Base-by-base conservation (phyloP, 2,329 filamentous ascomycete species). In the Paracorniculantispora psalliotae region DNA sequence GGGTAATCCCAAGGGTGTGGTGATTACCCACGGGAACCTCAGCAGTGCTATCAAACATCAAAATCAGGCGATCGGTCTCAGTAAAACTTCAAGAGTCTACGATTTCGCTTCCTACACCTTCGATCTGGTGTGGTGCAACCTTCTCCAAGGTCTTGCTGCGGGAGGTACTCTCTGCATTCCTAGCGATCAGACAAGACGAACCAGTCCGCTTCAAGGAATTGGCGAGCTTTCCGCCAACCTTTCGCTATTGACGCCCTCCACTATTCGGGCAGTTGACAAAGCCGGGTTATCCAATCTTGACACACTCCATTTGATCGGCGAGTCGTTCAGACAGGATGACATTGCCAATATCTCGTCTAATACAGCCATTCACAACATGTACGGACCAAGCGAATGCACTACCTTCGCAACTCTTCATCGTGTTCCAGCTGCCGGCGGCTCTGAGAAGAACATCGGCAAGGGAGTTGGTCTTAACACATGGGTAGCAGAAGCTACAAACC, bases 1-100 rank as follows among this genome's bases (percentile, higher is more conserved):
- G 9, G 53, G 65, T 2, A 61, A 62, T 7, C 63, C 67, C 6
- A 69, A 69, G 37, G 67, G 67, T n/a, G 64, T 64, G 2, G 56
- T 66, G 3, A 59, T 64, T 41, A 61, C 56, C 17, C 67, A 66
- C 19, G 15, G 54, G 5, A 57, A 63, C 47, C 62, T 63, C 19
- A 58, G 58, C 41, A 63, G 50, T 39, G 59, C 64, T 19, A 59
- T 62, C 54, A 44, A 33, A 17, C 64, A 58, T 28, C 67, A 60
- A 39, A 47, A 62, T 4, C 59, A 63, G 17, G 46, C 57, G 2
- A 50, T 65, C 13, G 61, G 64, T 6, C 64, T 66, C 50, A 61
- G 23, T 8, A 26, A 30, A 9, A 41, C 57, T 13, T 57, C 64
- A 4, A 55, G 67, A 7, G 63, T 66, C 2, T 64, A 54, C 19